These are phyloP conservation scores for Boletus pseudopeckii DNA, from an alignment of 768 basidiomycete species.

Conservation along the genomic window DNA sequence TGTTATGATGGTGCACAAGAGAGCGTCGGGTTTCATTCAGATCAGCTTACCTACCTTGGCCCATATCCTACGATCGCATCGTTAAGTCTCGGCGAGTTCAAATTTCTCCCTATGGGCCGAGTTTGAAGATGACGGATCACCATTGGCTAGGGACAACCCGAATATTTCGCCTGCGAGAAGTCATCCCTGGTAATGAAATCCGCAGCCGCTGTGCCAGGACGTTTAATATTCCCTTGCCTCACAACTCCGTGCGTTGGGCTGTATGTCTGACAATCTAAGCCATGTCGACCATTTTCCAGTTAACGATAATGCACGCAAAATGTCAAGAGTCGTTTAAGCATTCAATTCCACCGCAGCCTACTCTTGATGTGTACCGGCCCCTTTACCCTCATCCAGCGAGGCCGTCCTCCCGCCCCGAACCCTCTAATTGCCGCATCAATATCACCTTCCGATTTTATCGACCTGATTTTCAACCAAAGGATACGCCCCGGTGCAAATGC, in stretches of 20 bases:
- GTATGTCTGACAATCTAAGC: background rate
- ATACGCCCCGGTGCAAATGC: conserved; percentile 71
- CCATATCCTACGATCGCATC: conserved; percentile 87
- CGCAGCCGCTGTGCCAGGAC: conserved; percentile 60
- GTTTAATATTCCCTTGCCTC: conserved; percentile 70
- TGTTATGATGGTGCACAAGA: conserved; percentile 82
- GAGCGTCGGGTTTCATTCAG: conserved; percentile 79
- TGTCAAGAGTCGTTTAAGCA: conserved; percentile 85
- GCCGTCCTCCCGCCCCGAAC: conserved; percentile 30
- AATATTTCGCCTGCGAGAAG: conserved; percentile 72
- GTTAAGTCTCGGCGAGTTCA: conserved; percentile 62
- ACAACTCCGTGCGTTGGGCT: conserved; percentile 63
- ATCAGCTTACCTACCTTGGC: conserved; percentile 76
- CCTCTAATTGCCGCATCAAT: conserved; percentile 73
- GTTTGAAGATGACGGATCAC: background rate
- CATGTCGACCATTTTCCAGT: conserved; percentile 35
- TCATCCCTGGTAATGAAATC: conserved; percentile 61
- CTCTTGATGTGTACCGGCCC: conserved; percentile 72
- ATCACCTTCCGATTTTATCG: conserved; percentile 86
- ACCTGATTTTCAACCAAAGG: conserved; percentile 69
- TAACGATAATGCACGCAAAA: conserved; percentile 84
- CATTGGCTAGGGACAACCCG: conserved; percentile 55
- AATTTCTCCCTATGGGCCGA: background rate
- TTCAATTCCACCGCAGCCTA: conserved; percentile 65
- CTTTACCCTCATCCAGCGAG: conserved; percentile 38